phyloP scores from a whole-genome alignment of 352 stramenopile genomes.

The Phytophthora pinifolia region DNA sequence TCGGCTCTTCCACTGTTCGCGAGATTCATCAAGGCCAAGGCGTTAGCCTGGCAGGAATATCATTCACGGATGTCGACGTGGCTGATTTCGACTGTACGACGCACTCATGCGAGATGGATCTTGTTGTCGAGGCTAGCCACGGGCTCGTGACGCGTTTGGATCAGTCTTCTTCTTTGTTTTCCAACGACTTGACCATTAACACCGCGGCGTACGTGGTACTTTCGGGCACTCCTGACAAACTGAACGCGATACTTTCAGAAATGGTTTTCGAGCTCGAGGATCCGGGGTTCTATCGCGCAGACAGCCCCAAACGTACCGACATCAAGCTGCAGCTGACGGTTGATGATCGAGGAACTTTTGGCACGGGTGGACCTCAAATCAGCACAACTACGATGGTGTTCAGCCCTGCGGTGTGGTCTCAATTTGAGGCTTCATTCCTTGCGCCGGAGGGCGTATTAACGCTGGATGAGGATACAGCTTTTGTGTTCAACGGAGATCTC shows the following conservation, averaged over 20 bases:
- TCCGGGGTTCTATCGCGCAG: slow-evolving; percentile 27
- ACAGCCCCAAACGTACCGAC: slow-evolving; percentile 21
- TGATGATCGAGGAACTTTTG: slow-evolving; percentile 57
- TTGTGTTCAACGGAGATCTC: slow-evolving; percentile 34
- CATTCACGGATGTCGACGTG: slow-evolving; percentile 52
- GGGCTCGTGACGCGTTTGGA: slow-evolving; percentile 42
- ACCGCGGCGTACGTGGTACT: slow-evolving; percentile 34
- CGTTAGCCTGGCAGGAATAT: slow-evolving; percentile 40
- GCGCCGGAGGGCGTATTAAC: slow-evolving; percentile 29
- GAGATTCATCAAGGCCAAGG: slow-evolving; percentile 24
- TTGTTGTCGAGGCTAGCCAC: slow-evolving; percentile 48
- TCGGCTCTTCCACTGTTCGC: slow-evolving; percentile 24
- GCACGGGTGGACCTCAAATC: slow-evolving; percentile 49
- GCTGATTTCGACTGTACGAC: slow-evolving; percentile 17
- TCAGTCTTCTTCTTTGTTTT: slow-evolving; percentile 13
- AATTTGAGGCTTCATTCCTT: slow-evolving; percentile 26
- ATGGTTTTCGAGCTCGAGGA: slow-evolving; percentile 49
- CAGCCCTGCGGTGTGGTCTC: slow-evolving; percentile 32
- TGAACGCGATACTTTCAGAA: slow-evolving; percentile 47
- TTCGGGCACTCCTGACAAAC: slow-evolving; percentile 27
- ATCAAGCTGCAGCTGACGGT: slow-evolving; percentile 52
- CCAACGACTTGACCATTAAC: slow-evolving; percentile 16
- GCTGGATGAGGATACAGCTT: slow-evolving; percentile 41
- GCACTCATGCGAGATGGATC: slow-evolving; percentile 46
- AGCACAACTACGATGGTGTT: slow-evolving; percentile 34